phyloP scores from a whole-genome alignment of 2,329 filamentous ascomycete species.

The Cryphonectria carpinicola region DNA sequence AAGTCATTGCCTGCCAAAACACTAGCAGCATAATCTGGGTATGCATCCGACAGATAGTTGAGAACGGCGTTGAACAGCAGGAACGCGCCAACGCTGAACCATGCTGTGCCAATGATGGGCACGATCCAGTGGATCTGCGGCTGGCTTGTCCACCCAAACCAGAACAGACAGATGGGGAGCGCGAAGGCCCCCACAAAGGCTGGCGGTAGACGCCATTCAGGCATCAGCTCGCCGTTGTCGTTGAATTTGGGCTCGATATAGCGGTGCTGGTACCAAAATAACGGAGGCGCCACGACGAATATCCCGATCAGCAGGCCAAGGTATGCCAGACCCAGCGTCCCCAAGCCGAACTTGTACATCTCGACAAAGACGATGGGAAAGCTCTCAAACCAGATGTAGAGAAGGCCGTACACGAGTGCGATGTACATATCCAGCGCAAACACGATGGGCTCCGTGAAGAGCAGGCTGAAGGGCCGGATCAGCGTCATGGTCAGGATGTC shows the following conservation, averaged over 20 bases:
- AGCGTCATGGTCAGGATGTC: slow-evolving; percentile 54
- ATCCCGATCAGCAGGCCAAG: slow-evolving; percentile 51
- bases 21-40: slow-evolving; percentile 23
- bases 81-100: slow-evolving; percentile 27
- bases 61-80: slow-evolving; percentile 26
- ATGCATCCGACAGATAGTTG: slow-evolving; percentile 28
- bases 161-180: slow-evolving; percentile 57
- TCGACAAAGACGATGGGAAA: slow-evolving; percentile 57
- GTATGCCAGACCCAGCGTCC: slow-evolving; percentile 52
- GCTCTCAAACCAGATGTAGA: slow-evolving; percentile 57
- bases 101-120: slow-evolving; percentile 25
- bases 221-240: slow-evolving; percentile 60
- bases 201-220: slow-evolving; percentile 68
- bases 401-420: slow-evolving; percentile 52
- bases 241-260: slow-evolving; percentile 66
- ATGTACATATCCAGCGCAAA: slow-evolving; percentile 65
- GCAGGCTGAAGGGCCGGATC: slow-evolving; percentile 63
- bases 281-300: slow-evolving; percentile 55
- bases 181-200: slow-evolving; percentile 60
- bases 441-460: slow-evolving; percentile 54
- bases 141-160: slow-evolving; percentile 58
- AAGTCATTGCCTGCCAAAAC: slow-evolving; percentile 25
- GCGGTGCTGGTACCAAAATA: slow-evolving; percentile 66
- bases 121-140: slow-evolving; percentile 28
- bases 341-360: slow-evolving; percentile 54